Evolutionary conservation across 2,329 filamentous ascomycete genomes (phyloP).

Genomic region (Fusarium protoensiforme): DNA sequence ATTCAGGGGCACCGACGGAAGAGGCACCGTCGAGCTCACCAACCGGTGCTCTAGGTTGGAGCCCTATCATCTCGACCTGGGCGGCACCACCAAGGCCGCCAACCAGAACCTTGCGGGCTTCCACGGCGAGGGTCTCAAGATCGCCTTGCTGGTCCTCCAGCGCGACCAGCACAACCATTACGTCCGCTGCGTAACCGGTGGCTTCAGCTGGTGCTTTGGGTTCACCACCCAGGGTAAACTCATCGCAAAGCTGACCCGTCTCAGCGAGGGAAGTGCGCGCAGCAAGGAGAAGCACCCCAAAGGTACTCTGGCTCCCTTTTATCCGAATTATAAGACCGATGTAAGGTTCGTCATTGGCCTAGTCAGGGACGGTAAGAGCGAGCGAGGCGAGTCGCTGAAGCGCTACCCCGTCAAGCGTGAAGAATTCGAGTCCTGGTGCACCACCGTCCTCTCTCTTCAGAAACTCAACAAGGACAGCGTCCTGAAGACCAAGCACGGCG

Average conservation of each 20-base stretch:
- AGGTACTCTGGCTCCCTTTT: background rate
- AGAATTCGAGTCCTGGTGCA: slow-evolving; percentile 20
- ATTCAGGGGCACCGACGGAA: slow-evolving; percentile 33
- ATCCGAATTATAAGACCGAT: background rate
- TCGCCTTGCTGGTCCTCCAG: slow-evolving; percentile 46
- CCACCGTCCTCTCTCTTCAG: slow-evolving; percentile 14
- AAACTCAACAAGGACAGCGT: background rate
- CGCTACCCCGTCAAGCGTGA: background rate
- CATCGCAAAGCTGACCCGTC: slow-evolving; percentile 19
- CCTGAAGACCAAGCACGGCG: background rate
- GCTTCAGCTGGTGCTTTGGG: slow-evolving; percentile 46
- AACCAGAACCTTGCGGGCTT: slow-evolving; percentile 38
- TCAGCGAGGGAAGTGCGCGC: background rate
- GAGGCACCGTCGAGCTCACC: slow-evolving; percentile 44
- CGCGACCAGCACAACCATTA: slow-evolving; percentile 41
- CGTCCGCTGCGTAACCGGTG: slow-evolving; percentile 40
- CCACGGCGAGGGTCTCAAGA: slow-evolving; percentile 47
- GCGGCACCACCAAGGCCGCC: slow-evolving; percentile 40
- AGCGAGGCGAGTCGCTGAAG: background rate
- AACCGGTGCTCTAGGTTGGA: slow-evolving; percentile 45
- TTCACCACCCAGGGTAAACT: slow-evolving; percentile 40
- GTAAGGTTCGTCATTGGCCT: slow-evolving; percentile 17
- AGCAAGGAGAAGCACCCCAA: background rate
- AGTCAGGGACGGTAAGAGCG: background rate
- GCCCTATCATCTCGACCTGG: slow-evolving; percentile 45